phyloP scores from a whole-genome alignment of 805 yeast species.

The Kurtzmaniella fragi region DNA sequence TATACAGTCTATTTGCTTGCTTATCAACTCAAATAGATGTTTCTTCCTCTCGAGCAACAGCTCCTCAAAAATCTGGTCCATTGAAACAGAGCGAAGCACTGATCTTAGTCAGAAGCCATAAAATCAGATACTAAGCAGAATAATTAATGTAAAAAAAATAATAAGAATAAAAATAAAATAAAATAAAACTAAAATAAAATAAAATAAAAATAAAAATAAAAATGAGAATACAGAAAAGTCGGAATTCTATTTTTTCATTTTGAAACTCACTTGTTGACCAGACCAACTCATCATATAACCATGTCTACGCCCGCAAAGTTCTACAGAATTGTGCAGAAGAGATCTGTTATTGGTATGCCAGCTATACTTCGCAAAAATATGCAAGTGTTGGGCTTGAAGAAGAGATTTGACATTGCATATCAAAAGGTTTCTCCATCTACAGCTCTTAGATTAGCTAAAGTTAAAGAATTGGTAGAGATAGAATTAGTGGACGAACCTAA shows the following conservation, averaged over 20 bases:
- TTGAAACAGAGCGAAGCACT: background rate
- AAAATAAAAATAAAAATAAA: background rate
- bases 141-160: too few species aligned
- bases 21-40: too few species aligned
- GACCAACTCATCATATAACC: background rate
- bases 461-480: slow-evolving; percentile 83
- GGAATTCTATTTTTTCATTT: too few species aligned
- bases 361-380: slow-evolving; percentile 59
- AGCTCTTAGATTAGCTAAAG: slow-evolving; percentile 79
- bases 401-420: slow-evolving; percentile 69
- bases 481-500: slow-evolving; percentile 59
- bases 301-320: slow-evolving; percentile 13
- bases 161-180: too few species aligned
- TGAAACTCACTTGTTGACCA: slow-evolving; percentile 2
- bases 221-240: background rate
- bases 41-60: background rate
- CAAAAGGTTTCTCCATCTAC: slow-evolving; percentile 68
- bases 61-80: slow-evolving; percentile 4
- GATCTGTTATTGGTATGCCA: slow-evolving; percentile 87
- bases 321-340: slow-evolving; percentile 63
- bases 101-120: too few species aligned
- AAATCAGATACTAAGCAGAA: too few species aligned
- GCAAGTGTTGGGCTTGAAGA: slow-evolving; percentile 66
- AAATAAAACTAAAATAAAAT: background rate
- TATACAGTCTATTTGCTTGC: too few species aligned